Conservation (phyloP, 1,139 yeast species). For the Kluyveromyces marxianus region DNA sequence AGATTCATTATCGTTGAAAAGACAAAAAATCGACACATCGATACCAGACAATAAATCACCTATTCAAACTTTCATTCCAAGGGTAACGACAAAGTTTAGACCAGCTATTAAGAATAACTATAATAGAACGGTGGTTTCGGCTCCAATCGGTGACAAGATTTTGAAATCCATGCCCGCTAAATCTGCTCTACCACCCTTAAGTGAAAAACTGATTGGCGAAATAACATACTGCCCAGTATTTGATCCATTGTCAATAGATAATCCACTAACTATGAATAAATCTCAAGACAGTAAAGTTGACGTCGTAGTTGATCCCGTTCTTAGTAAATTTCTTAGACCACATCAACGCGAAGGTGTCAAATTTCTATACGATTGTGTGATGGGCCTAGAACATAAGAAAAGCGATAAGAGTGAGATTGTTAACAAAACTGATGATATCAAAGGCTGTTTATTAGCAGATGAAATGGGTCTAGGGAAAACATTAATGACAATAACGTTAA, state of each 20-base stretch:
- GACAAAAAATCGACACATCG: neutral
- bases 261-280: conserved; percentile 43
- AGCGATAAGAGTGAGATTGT: conserved; percentile 12
- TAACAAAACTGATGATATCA: conserved; percentile 37
- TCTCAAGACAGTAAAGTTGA: conserved; percentile 35
- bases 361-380: conserved; percentile 74
- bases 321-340: conserved; percentile 53
- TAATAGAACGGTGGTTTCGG: conserved; percentile 7
- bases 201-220: conserved; percentile 5
- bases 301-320: conserved; percentile 63
- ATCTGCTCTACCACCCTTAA: conserved; percentile 9
- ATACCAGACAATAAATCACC: neutral
- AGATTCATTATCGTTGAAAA: neutral
- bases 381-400: conserved; percentile 43
- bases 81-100: conserved; percentile 15
- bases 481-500: conserved; percentile 68
- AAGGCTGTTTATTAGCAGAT: conserved; percentile 85
- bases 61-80: conserved; percentile 8
- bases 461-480: conserved; percentile 98
- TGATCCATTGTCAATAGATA: conserved; percentile 34
- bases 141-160: neutral
- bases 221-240: conserved; percentile 32
- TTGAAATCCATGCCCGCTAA: neutral
- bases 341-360: conserved; percentile 82
- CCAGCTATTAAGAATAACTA: conserved; percentile 10